Evolutionary conservation across 441 rosid species (phyloP), one percentile per base, ranked within the genome.

Genomic region (Dalechampia spathulata): DNA sequence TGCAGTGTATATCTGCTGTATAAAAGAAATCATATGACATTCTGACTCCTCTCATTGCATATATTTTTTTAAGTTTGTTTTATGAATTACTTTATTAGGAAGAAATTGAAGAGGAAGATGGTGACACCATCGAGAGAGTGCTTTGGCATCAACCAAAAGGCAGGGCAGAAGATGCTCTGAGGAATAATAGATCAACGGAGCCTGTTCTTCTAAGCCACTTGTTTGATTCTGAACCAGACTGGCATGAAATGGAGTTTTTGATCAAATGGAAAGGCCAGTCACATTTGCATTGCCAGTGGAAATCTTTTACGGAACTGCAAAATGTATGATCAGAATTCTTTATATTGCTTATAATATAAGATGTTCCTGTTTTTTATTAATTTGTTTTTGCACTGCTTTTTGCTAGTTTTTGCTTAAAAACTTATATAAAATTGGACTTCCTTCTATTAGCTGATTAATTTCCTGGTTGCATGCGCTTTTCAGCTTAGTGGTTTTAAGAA

Each of bases 261-360:
- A 90, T 94, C 58, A 94, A 94, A 80, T 94, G 98, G 99, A 94
- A 94, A 75, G 98, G 98, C 72, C 96, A 84, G 79, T 94, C 99
- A 25, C 99, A 94, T 69, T 77, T 94, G 75, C 99, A 94, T 61
- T 94, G 96, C 69, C 96, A 83, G 75, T 94, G 99, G 99, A 94
- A 88, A 74, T 74, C 95, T 34, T 70, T 90, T 58, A 58, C 76
- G 40, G 92, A 94, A 58, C 71, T 94, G 55, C 98, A 94, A 76
- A 85, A 84, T 80, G 99, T 94, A 84, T 63, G 86, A 27, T 44
- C 46, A 15, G 19, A 7, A 19, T 63, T 62, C n/a, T 60, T 34
- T 52, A 40, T 58, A 58, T 58, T 70, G 39, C 47, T 66, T 28
- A 40, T 40, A 32, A 22, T 30, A 30, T 8, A 13, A 28, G 26